A percentile compares a stretch with the other conserved stretches of the same genome.
Evolutionary conservation across 2,329 filamentous ascomycete genomes (phyloP).

Genomic region (Paecilomyces sp.): DNA sequence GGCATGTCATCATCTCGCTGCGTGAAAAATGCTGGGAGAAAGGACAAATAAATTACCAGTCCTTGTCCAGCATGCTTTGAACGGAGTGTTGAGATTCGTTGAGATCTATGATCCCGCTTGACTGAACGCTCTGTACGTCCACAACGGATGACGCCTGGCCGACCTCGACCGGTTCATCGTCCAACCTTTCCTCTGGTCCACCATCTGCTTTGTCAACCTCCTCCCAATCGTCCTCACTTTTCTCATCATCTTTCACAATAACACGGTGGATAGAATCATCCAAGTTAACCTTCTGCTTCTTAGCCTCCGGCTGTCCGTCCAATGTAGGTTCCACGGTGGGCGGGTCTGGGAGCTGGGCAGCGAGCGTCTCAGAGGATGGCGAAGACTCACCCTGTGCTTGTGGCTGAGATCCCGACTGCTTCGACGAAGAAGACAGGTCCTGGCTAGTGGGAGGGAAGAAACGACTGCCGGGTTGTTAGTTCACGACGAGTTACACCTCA

Average conservation of each 20-base stretch:
- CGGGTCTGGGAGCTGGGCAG: slow-evolving; percentile 41
- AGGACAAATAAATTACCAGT: slow-evolving; percentile 8
- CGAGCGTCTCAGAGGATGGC: slow-evolving; percentile 22
- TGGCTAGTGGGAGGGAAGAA: slow-evolving; percentile 44
- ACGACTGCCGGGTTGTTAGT: slow-evolving; percentile 24
- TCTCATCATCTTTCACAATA: slow-evolving; percentile 14
- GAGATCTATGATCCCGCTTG: slow-evolving; percentile 22
- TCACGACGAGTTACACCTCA: background rate
- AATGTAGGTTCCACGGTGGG: slow-evolving; percentile 41
- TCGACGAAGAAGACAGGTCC: slow-evolving; percentile 15
- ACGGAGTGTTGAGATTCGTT: slow-evolving; percentile 13
- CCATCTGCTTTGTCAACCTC: slow-evolving; percentile 24
- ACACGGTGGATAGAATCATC: slow-evolving; percentile 1
- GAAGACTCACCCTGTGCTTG: slow-evolving; percentile 19
- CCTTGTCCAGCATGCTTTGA: slow-evolving; percentile 13
- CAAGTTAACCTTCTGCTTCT: slow-evolving; percentile 39
- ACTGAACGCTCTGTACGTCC: slow-evolving; percentile 29
- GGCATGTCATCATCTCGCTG: background rate
- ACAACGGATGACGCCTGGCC: slow-evolving; percentile 20
- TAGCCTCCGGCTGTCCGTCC: slow-evolving; percentile 36
- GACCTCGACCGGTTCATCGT: slow-evolving; percentile 27
- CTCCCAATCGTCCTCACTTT: slow-evolving; percentile 34
- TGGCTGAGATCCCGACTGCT: slow-evolving; percentile 5
- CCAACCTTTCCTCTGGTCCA: slow-evolving; percentile 16
- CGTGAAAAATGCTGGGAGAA: background rate